Percentiles rank a stretch among this genome's conserved stretches.
phyloP scores from a whole-genome alignment of 768 basidiomycete genomes.

The Mycena epipterygia region DNA sequence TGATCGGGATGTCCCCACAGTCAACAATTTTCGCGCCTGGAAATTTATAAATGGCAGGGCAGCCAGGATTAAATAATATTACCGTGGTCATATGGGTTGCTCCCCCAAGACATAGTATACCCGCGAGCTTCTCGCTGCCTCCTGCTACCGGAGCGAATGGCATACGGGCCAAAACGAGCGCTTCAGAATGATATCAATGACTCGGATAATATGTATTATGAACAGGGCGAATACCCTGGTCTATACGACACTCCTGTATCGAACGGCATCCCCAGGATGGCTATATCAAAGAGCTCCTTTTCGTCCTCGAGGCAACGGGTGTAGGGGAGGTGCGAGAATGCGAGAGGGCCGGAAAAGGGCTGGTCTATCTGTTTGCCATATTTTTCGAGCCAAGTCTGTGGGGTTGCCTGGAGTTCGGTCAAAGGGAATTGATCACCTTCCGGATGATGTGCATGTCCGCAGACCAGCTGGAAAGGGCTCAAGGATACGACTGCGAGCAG shows the following conservation, averaged over 20 bases:
- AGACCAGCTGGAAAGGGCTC: neutral
- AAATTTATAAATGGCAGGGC: neutral
- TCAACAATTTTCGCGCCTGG: constrained; percentile 75
- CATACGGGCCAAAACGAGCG: constrained; percentile 90
- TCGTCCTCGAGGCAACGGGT: constrained; percentile 76
- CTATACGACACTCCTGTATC: constrained; percentile 79
- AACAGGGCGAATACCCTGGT: constrained; percentile 53
- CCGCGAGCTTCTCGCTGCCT: constrained; percentile 69
- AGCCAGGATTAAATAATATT: neutral
- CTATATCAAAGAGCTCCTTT: constrained; percentile 74
- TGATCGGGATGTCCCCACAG: constrained; percentile 89
- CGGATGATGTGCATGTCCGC: neutral
- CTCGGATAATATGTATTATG: too few relatives aligned
- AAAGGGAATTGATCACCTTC: constrained; percentile 23
- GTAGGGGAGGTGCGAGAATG: constrained; percentile 89
- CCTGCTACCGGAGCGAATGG: constrained; percentile 84
- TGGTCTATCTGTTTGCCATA: constrained; percentile 84
- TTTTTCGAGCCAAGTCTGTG: constrained; percentile 71
- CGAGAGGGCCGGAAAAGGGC: constrained; percentile 82
- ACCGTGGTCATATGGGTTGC: constrained; percentile 67
- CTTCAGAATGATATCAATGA: constrained; percentile 54
- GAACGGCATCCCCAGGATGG: constrained; percentile 85
- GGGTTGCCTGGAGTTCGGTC: constrained; percentile 16
- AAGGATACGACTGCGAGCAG: constrained; percentile 5
- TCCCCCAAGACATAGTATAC: constrained; percentile 81